Evolutionary conservation across 1,284 basidiomycete species (phyloP), one percentile per base, ranked within the genome.

Genomic region (Xerocomus nothofagi): DNA sequence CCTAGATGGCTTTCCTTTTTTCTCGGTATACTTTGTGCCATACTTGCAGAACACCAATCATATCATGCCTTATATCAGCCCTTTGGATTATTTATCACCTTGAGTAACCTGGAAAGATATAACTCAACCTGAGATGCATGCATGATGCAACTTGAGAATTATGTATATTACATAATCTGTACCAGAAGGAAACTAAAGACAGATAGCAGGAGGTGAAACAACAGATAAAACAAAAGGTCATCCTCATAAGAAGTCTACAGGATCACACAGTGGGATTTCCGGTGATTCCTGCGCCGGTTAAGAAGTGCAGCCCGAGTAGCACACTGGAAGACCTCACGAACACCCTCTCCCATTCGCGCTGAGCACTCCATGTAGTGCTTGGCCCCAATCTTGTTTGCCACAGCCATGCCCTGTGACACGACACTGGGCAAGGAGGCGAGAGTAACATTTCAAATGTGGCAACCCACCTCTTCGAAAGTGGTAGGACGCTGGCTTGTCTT

Each of bases 341-440:
- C 93, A 57, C 93, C 93, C 69, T 91, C 85, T 52, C 93, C 91
- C 14, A 85, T 83, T 78, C 89, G 91, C 68, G 92, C 91, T 50
- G 88, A 91, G 72, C 93, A 95, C 71, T 96, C 93, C 50, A 93
- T 82, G 71, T 95, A 96, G 64, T 86, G 82, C 70, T 84, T 86
- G 8, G 93, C 93, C 27, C 86, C 86, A 62, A 96, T 94, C 81
- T 92, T 91, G 73, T 88, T 85, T 7, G 90, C 86, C 41, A 93
- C 88, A 4, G 89, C 88, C 78, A 87, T 82, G 56, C 92, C 93
- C 82, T 93, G 63, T 24, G 37, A 3, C 2, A 26, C 11, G 29
- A 26, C 42, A 18, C 7, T 21, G 56, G 44, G 46, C 24, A 54
- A 29, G 15, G 30, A 37, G 33, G 8, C 37, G 30, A 42, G 17